These are phyloP conservation scores for Emmonsiellopsis sp. DNA, from an alignment of 2,329 filamentous ascomycete species.

Conservation along the genomic window DNA sequence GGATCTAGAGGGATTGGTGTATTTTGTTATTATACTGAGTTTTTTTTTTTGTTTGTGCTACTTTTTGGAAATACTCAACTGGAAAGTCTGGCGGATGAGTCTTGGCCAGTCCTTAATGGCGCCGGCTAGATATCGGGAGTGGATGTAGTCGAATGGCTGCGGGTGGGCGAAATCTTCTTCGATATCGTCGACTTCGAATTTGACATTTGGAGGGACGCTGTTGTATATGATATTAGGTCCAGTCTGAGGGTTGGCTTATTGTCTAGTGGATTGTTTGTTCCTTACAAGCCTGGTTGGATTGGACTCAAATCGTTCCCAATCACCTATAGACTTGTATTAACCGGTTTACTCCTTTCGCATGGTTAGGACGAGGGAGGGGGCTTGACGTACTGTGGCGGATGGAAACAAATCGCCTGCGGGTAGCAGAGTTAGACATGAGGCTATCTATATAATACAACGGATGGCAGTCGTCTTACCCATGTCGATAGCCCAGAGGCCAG, in stretches of 20 bases:
- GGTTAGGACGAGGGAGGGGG: neutral
- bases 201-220: conserved; percentile 51
- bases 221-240: neutral
- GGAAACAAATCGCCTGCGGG: conserved; percentile 6
- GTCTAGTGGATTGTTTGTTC: conserved; percentile 28
- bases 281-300: conserved; percentile 14
- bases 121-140: conserved; percentile 41
- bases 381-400: conserved; percentile 5
- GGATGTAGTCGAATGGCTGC: conserved; percentile 48
- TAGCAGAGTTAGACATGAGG: neutral
- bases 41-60: neutral
- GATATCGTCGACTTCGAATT: conserved; percentile 53
- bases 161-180: conserved; percentile 50
- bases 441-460: neutral
- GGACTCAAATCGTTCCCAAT: conserved; percentile 10
- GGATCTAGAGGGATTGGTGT: neutral
- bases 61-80: conserved; percentile 6
- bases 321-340: conserved; percentile 1
- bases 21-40: neutral
- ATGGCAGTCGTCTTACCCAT: conserved; percentile 15
- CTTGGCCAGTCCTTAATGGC: conserved; percentile 44
- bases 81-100: conserved; percentile 36
- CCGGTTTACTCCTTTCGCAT: neutral
- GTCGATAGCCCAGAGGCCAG: conserved; percentile 21
- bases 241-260: neutral